Evolutionary conservation across 306 rosid species (phyloP), one percentile per base, ranked within the genome.

Genomic region (Macrotyloma uniflorum): DNA sequence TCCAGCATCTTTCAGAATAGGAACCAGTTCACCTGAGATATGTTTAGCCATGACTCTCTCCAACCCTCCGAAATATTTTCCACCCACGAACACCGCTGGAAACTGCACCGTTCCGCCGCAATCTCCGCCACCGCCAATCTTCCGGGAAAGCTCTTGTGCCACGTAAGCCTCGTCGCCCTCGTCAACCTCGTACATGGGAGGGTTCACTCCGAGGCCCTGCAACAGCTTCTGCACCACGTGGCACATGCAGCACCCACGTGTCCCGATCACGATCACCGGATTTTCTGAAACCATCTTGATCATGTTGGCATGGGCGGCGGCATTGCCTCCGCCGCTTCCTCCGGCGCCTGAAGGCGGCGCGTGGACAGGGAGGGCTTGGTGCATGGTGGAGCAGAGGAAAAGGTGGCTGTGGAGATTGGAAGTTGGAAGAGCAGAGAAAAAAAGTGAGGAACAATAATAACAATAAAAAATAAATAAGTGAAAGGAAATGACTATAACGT

Each of bases 1-100:
- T 1, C 95, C 95, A 5, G 87, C 97, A 36, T 85, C 71, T 62
- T 87, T 92, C 43, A 92, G 70, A 1, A 88, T 82, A 30, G 95
- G 97, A 10, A 87, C 91, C 64, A 92, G 47, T 58, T 90, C 93
- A 53, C 91, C 96, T 2, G 93, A 84, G 30, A 92, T 90, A 75
- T 92, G 96, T 43, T 88, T 53, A 1, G 91, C 91, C 87, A 92
- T 86, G 20, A 92, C 86, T 57, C 65, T 86, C 38, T 92, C 96
- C 83, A 92, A 79, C 24, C 93, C 97, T n/a, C 97, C 97, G 20
- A 92, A 86, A 83, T 80, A 65, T 83, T 88, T 92, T 16, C 96
- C 97, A 0, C 96, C 93, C 3, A 92, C 90, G 32, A 90, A 92
- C 66, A 92, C 87, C 67, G 70, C 88, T 70, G 97, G 95, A 61